phyloP scores from a whole-genome alignment of 2,329 filamentous ascomycete genomes.

The Trichothecium roseum region DNA sequence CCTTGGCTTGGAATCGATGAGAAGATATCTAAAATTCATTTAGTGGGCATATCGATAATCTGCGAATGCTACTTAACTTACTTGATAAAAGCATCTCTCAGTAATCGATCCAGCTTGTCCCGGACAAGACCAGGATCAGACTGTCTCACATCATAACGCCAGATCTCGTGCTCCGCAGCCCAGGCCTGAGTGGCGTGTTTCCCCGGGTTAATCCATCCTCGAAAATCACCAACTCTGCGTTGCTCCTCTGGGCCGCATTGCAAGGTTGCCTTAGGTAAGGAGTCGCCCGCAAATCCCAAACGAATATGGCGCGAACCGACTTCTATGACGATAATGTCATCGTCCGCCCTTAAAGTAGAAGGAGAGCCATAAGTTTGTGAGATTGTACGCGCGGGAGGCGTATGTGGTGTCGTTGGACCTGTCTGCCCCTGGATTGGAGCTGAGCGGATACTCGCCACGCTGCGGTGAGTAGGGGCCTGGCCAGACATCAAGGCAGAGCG shows the following conservation, averaged over 20 bases:
- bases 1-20: conserved; percentile 67
- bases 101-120: conserved; percentile 74
- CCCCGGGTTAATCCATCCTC: conserved; percentile 51
- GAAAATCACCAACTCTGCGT: conserved; percentile 71
- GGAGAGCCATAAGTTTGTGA: conserved; percentile 47
- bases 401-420: conserved; percentile 43
- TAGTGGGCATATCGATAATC: conserved; percentile 17
- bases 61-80: no score
- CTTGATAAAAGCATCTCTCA: conserved; percentile 76
- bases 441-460: conserved; percentile 46
- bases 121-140: conserved; percentile 70
- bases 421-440: conserved; percentile 22
- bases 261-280: conserved; percentile 59
- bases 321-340: conserved; percentile 77
- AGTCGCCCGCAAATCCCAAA: conserved; percentile 80
- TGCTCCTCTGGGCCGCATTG: conserved; percentile 67
- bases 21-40: conserved; percentile 37
- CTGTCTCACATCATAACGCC: conserved; percentile 62
- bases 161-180: conserved; percentile 62
- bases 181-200: conserved; percentile 40
- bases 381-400: conserved; percentile 41
- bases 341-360: conserved; percentile 59
- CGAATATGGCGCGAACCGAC: conserved; percentile 69
- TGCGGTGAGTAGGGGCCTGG: conserved; percentile 43
- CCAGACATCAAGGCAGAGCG: conserved; percentile 31